Conservation (phyloP, 768 basidiomycete species). For the Dioszegia hungarica region DNA sequence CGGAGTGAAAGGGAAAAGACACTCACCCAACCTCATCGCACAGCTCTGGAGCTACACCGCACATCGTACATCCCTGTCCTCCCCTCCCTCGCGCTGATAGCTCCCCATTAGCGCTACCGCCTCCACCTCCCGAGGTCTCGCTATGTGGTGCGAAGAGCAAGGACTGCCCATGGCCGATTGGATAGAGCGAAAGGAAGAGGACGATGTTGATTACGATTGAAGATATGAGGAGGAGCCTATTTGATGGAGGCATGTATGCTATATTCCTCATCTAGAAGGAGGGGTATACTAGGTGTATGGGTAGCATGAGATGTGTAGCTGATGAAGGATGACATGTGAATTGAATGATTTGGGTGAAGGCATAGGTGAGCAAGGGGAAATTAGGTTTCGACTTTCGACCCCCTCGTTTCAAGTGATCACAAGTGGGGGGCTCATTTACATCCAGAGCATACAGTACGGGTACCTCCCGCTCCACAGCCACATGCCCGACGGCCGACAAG, state of each 20-base stretch:
- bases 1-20: not conserved
- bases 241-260: not conserved
- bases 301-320: too few relatives aligned
- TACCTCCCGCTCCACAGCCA: too few relatives aligned
- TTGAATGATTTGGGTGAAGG: too few relatives aligned
- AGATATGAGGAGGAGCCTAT: not conserved
- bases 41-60: constrained; percentile 7
- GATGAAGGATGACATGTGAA: too few relatives aligned
- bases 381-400: too few relatives aligned
- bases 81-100: not conserved
- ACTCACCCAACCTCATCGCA: constrained; percentile 30
- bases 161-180: not conserved
- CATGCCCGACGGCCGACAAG: too few relatives aligned
- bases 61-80: constrained; percentile 18
- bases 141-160: not conserved
- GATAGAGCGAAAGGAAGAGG: not conserved
- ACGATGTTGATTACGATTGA: not conserved
- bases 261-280: not conserved
- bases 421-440: too few relatives aligned
- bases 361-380: too few relatives aligned
- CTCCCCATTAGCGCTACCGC: not conserved
- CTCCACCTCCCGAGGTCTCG: not conserved
- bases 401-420: too few relatives aligned
- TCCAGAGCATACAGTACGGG: too few relatives aligned
- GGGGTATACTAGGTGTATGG: too few relatives aligned